phyloP scores from a whole-genome alignment of 768 basidiomycete species.

The Gyrodon lividus region DNA sequence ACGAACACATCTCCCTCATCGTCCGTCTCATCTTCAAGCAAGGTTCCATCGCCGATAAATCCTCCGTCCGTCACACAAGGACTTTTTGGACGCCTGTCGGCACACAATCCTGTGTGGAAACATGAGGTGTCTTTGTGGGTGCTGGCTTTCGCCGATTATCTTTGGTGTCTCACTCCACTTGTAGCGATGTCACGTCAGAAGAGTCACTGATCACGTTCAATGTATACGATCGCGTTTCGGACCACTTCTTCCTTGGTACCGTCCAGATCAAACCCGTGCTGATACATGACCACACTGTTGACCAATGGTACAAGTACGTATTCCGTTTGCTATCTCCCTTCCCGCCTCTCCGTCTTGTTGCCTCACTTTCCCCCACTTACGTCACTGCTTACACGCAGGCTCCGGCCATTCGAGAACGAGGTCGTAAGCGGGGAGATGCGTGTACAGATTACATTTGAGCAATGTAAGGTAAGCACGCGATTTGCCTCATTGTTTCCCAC shows the following conservation, averaged over 20 bases:
- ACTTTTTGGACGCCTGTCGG: slow-evolving; percentile 64
- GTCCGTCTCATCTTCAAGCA: slow-evolving; percentile 39
- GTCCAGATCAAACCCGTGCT: slow-evolving; percentile 89
- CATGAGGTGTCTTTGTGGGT: slow-evolving; percentile 97
- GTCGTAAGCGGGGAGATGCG: slow-evolving; percentile 90
- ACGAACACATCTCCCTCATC: slow-evolving; percentile 44
- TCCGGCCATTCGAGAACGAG: slow-evolving; percentile 76
- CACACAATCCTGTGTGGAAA: slow-evolving; percentile 97
- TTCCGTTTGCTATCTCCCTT: slow-evolving; percentile 14
- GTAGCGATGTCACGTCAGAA: slow-evolving; percentile 91
- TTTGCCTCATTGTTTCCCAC: slow-evolving; percentile 22
- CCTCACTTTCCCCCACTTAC: slow-evolving; percentile 17
- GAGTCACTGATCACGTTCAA: slow-evolving; percentile 81
- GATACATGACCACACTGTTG: slow-evolving; percentile 90
- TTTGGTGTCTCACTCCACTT: slow-evolving; percentile 20
- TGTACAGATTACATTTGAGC: slow-evolving; percentile 91
- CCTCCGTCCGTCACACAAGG: slow-evolving; percentile 34
- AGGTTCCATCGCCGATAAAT: slow-evolving; percentile 30
- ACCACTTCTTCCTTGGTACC: slow-evolving; percentile 87
- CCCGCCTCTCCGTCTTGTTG: slow-evolving; percentile 10
- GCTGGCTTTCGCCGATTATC: slow-evolving; percentile 7
- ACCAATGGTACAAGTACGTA: slow-evolving; percentile 95
- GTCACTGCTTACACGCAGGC: slow-evolving; percentile 40
- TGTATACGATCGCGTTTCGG: slow-evolving; percentile 85
- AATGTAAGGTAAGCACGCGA: slow-evolving; percentile 62